A percentile compares a stretch with the other conserved stretches of the same genome.
Evolutionary conservation across 176 grass and related monocot species (phyloP).

Genomic region (Tillandsia leiboldiana): DNA sequence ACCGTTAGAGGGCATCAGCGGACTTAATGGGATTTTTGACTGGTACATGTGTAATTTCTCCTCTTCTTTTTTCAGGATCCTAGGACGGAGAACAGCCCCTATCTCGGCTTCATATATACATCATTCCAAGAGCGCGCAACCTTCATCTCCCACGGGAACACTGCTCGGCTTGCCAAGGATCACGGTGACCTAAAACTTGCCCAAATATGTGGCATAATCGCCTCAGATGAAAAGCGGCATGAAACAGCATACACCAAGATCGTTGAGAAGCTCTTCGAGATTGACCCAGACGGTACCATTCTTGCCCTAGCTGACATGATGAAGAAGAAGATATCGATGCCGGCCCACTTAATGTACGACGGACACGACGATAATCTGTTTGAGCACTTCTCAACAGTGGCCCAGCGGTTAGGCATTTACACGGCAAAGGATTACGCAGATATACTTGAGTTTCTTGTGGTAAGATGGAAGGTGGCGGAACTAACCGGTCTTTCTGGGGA

Average conservation of each 20-base stretch:
- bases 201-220: slow-evolving; percentile 85
- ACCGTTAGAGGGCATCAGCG: background rate
- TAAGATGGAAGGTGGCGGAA: slow-evolving; percentile 67
- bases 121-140: slow-evolving; percentile 91
- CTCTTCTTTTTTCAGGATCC: slow-evolving; percentile 55
- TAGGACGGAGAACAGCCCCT: slow-evolving; percentile 95
- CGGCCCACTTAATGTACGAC: slow-evolving; percentile 92
- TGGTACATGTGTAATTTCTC: background rate
- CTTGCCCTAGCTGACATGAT: slow-evolving; percentile 87
- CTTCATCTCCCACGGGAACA: slow-evolving; percentile 95
- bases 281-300: slow-evolving; percentile 67
- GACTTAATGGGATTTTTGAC: no score
- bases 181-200: slow-evolving; percentile 78
- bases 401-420: slow-evolving; percentile 73
- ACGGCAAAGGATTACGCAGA: slow-evolving; percentile 87
- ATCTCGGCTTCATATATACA: slow-evolving; percentile 94
- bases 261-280: slow-evolving; percentile 88
- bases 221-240: slow-evolving; percentile 86
- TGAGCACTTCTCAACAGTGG: slow-evolving; percentile 83
- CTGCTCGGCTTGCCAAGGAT: slow-evolving; percentile 83
- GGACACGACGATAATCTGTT: slow-evolving; percentile 75
- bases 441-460: slow-evolving; percentile 86
- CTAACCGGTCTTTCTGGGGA: slow-evolving; percentile 55
- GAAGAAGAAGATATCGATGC: slow-evolving; percentile 97
- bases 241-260: slow-evolving; percentile 97